Evolutionary conservation across 805 yeast genomes (phyloP).

Genomic region (Spathaspora girioi): DNA sequence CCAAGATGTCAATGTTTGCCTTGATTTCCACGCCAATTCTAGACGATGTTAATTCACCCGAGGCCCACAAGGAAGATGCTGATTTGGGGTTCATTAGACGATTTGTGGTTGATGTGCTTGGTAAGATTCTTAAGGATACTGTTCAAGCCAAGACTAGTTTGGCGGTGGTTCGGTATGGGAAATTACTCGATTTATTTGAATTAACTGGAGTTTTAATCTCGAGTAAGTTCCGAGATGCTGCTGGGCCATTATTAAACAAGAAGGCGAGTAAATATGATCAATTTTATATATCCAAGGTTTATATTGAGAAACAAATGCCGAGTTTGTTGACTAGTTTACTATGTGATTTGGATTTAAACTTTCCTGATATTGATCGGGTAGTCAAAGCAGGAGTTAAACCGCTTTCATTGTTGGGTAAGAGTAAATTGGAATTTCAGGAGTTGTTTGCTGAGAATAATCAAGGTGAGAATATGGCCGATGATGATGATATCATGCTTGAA

Average conservation of each 20-base stretch:
- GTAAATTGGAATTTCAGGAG: constrained; percentile 54
- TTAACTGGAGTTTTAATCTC: constrained; percentile 44
- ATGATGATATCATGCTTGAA: constrained; percentile 31
- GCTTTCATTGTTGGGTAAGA: constrained; percentile 52
- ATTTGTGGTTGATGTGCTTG: constrained; percentile 65
- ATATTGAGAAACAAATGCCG: constrained; percentile 67
- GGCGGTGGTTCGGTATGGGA: constrained; percentile 48
- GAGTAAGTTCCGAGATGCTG: constrained; percentile 35
- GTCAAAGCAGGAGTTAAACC: constrained; percentile 59
- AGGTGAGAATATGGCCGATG: constrained; percentile 45
- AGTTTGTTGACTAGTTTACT: constrained; percentile 54
- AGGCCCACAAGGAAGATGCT: constrained; percentile 54
- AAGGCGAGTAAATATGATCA: constrained; percentile 54
- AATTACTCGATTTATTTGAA: constrained; percentile 51
- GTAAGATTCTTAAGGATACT: constrained; percentile 58
- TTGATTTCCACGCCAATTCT: constrained; percentile 58
- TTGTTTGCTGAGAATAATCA: constrained; percentile 48
- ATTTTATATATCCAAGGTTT: constrained; percentile 57
- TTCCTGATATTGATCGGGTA: constrained; percentile 59
- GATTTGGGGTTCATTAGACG: constrained; percentile 72
- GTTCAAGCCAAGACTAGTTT: constrained; percentile 12
- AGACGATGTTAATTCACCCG: constrained; percentile 42
- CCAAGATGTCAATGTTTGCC: constrained; percentile 58
- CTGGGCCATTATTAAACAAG: constrained; percentile 44
- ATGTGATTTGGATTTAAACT: constrained; percentile 68